Conservation (phyloP, 2,329 filamentous ascomycete species). For the Beauveria brongniartii region DNA sequence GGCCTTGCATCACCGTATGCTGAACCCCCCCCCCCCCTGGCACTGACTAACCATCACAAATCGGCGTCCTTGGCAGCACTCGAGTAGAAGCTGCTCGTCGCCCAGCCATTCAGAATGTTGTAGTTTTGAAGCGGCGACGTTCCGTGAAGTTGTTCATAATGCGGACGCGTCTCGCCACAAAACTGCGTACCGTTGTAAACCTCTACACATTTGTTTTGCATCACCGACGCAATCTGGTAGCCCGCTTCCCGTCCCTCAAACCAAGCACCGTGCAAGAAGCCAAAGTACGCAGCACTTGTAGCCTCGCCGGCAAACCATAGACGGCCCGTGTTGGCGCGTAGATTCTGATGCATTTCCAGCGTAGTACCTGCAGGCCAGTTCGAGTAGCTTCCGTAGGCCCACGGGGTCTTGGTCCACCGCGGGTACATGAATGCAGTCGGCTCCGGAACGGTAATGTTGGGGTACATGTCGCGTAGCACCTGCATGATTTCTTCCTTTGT, state of each 20-base stretch:
- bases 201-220: conserved; percentile 15
- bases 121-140: conserved; percentile 27
- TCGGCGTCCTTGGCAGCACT: not conserved
- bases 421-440: conserved; percentile 55
- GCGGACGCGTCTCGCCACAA: conserved; percentile 15
- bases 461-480: conserved; percentile 55
- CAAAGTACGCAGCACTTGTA: conserved; percentile 54
- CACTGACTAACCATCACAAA: too few relatives aligned
- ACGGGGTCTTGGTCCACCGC: conserved; percentile 39
- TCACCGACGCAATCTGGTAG: conserved; percentile 30
- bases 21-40: not conserved
- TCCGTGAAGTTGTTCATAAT: conserved; percentile 20
- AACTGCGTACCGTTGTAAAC: conserved; percentile 7
- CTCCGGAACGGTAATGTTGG: conserved; percentile 45
- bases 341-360: conserved; percentile 58
- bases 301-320: conserved; percentile 61
- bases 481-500: conserved; percentile 49
- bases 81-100: conserved; percentile 24
- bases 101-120: conserved; percentile 28
- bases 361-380: conserved; percentile 60
- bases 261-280: conserved; percentile 56
- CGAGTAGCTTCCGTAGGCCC: conserved; percentile 54
- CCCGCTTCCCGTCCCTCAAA: conserved; percentile 47
- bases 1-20: not conserved
- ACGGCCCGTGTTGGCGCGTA: conserved; percentile 53